These are phyloP conservation scores for Agastache rugosa DNA, from an alignment of 257 asterid genomes.

Conservation along the genomic window DNA sequence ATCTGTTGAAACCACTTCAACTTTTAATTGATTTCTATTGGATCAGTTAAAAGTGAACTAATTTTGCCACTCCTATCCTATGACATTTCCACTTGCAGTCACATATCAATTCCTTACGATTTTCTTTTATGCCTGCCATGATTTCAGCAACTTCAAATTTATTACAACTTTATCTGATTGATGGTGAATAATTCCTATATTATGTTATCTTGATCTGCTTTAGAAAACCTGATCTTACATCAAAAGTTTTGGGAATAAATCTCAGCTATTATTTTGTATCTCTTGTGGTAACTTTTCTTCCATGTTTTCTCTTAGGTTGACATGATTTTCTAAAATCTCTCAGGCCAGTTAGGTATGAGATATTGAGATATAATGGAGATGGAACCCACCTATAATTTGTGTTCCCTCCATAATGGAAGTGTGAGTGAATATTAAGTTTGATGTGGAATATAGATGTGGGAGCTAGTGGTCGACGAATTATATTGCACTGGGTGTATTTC, in stretches of 20 bases:
- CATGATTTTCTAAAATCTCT: conserved; percentile 37
- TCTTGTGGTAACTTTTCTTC: conserved; percentile 27
- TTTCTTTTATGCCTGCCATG: conserved; percentile 48
- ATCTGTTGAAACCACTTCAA: conserved; percentile 49
- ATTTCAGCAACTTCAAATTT: conserved; percentile 32
- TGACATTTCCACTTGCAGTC: conserved; percentile 46
- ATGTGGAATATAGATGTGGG: conserved; percentile 51
- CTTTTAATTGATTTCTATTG: conserved; percentile 41
- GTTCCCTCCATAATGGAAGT: conserved; percentile 44
- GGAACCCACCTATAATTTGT: conserved; percentile 54
- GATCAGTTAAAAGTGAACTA: conserved; percentile 43
- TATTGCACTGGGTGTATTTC: conserved; percentile 44
- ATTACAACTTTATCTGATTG: conserved; percentile 23
- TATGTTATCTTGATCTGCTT: conserved; percentile 30
- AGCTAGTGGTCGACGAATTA: conserved; percentile 56
- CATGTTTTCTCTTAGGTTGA: conserved; percentile 30
- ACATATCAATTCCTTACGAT: conserved; percentile 38
- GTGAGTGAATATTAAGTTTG: conserved; percentile 49
- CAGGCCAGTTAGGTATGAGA: conserved; percentile 44
- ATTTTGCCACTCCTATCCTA: conserved; percentile 46
- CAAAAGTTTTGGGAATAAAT: conserved; percentile 29
- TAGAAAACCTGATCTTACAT: conserved; percentile 25
- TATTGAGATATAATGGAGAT: conserved; percentile 44
- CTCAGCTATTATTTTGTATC: conserved; percentile 35
- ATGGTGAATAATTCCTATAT: neutral